These are phyloP conservation scores for Hypoxylon subgilvum DNA, from an alignment of 495 filamentous ascomycete genomes.

Conservation along the genomic window DNA sequence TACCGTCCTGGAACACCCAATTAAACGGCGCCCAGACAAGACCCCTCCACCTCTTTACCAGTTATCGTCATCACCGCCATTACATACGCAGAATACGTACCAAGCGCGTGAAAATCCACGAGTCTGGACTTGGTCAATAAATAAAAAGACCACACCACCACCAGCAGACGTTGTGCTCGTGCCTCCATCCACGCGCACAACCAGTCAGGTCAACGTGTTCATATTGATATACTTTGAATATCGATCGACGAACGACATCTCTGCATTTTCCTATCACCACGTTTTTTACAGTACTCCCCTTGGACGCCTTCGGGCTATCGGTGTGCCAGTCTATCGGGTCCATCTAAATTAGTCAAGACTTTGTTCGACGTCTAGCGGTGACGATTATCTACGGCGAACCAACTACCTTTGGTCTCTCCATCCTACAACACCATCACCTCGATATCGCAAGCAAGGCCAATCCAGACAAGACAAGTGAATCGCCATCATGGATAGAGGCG, in stretches of 20 bases:
- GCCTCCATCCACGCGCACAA: background rate
- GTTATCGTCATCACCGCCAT: slow-evolving; percentile 39
- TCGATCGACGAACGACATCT: background rate
- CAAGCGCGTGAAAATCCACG: slow-evolving; percentile 18
- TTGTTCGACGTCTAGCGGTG: background rate
- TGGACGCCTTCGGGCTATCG: slow-evolving; percentile 2
- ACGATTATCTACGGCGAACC: background rate
- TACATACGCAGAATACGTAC: slow-evolving; percentile 15
- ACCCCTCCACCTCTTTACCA: slow-evolving; percentile 3
- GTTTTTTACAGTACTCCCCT: background rate
- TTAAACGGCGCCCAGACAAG: background rate
- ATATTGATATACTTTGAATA: background rate
- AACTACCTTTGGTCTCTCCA: background rate
- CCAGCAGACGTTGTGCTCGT: background rate
- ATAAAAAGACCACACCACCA: slow-evolving; percentile 13
- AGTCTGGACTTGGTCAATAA: slow-evolving; percentile 21
- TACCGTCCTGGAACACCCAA: background rate
- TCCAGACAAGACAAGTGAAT: background rate
- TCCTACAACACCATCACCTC: background rate
- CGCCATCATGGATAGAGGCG: slow-evolving; percentile 32
- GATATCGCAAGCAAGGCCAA: background rate
- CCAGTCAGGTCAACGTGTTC: slow-evolving; percentile 1
- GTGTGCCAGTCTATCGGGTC: background rate
- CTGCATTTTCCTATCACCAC: background rate
- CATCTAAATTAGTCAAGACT: slow-evolving; percentile 2